These are phyloP conservation scores for Mycena galopus DNA, from an alignment of 768 basidiomycete genomes.

Conservation along the genomic window DNA sequence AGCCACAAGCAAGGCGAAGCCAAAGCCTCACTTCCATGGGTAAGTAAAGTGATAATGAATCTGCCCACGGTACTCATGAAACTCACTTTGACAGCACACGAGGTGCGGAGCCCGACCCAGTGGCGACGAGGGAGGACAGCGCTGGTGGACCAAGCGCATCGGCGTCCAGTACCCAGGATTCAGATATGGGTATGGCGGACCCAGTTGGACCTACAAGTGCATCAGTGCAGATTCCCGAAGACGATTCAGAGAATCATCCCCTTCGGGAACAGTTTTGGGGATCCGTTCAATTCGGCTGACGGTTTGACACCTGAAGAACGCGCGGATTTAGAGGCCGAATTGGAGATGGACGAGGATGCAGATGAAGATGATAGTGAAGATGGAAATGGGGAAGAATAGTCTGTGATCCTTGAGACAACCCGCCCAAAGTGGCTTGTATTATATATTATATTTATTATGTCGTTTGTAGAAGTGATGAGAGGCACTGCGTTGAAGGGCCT, in stretches of 20 bases:
- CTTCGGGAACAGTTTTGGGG: neutral
- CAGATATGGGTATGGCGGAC: neutral
- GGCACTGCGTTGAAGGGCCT: too few species aligned
- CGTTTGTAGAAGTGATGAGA: too few species aligned
- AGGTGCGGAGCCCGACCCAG: neutral
- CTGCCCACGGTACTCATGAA: neutral
- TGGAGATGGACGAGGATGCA: too few species aligned
- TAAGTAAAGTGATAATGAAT: neutral
- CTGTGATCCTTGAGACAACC: too few species aligned
- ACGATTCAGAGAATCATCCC: neutral
- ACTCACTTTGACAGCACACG: neutral
- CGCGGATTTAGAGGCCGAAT: too few species aligned
- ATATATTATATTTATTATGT: too few species aligned
- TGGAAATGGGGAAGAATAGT: too few species aligned
- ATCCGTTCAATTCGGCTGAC: neutral
- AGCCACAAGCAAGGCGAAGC: neutral
- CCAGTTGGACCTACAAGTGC: neutral
- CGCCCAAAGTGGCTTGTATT: too few species aligned
- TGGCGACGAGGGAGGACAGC: neutral
- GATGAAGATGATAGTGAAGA: too few species aligned
- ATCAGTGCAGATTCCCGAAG: neutral
- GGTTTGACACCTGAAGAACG: too few species aligned
- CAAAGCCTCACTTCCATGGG: neutral
- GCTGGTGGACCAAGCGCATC: neutral
- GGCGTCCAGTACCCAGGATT: neutral